Evolutionary conservation across 768 basidiomycete species (phyloP).

Genomic region (Collybiopsis confluens): DNA sequence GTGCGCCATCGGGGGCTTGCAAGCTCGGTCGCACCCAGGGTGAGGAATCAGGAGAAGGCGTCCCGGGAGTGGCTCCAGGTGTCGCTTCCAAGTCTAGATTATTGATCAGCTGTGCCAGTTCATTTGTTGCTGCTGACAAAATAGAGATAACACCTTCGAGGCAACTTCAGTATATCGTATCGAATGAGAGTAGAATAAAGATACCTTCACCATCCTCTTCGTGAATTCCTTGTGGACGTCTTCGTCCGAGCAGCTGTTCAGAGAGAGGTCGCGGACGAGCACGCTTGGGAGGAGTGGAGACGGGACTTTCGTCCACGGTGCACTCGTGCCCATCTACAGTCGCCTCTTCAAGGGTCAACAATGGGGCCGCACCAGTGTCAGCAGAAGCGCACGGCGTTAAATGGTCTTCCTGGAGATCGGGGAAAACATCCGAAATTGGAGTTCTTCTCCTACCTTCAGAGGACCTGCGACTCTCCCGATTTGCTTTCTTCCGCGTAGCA

Average conservation of each 20-base stretch:
- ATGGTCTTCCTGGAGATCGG: conserved; percentile 28
- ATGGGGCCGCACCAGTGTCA: conserved; percentile 12
- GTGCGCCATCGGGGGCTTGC: background rate
- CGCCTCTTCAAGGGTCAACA: conserved; percentile 46
- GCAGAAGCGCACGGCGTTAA: conserved; percentile 4
- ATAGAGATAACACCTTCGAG: conserved; percentile 55
- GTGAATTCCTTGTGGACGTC: conserved; percentile 46
- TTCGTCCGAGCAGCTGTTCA: conserved; percentile 52
- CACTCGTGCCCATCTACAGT: conserved; percentile 47
- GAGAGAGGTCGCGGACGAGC: conserved; percentile 55
- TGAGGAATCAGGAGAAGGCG: conserved; percentile 39
- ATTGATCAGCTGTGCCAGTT: conserved; percentile 73
- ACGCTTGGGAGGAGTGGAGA: conserved; percentile 35
- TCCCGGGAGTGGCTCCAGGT: conserved; percentile 48
- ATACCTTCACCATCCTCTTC: conserved; percentile 53
- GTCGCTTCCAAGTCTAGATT: conserved; percentile 81
- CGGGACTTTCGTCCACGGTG: conserved; percentile 14
- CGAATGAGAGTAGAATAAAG: conserved; percentile 17
- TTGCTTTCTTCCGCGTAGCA: conserved; percentile 24
- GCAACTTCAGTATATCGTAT: conserved; percentile 6
- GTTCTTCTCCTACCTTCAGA: conserved; percentile 52
- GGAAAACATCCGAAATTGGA: conserved; percentile 58
- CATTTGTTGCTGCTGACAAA: conserved; percentile 76
- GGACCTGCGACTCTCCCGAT: conserved; percentile 29
- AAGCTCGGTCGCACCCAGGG: conserved; percentile 14